Base-by-base conservation (phyloP, 768 basidiomycete genomes). In the Gymnopilus dilepis region DNA sequence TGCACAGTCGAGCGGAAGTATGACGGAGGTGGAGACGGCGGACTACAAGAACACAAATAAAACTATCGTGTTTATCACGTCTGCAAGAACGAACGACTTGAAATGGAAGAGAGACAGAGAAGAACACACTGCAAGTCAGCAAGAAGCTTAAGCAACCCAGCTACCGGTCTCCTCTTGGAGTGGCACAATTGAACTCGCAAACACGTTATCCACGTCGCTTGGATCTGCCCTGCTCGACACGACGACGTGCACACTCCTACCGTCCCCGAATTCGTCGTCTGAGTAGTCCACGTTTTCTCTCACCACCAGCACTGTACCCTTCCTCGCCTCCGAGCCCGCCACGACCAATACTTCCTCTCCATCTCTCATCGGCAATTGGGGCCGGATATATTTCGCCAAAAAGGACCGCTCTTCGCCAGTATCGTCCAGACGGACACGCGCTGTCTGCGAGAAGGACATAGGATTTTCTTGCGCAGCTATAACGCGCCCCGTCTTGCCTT, bases 321-420 rank as follows among this genome's bases (percentile, higher is more conserved):
- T 81, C 37, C 22, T 28, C 6, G 26, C 2, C 1, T 72, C 62
- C 19, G 67, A 59, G 0, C 84, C 86, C 5, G 77, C 76, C 55
- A 87, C 71, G 21, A 80, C 77, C 41, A 89, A 61, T 5, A 85
- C 88, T 38, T 78, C 78, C 42, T 87, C 82, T 7, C 78, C 80
- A 48, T 60, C 68, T 40, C 67, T 65, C 17, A 56, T 67, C 9
- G 76, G 76, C 41, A 65, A 56, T 30, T 72, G 67, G 17, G 77
- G 73, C 3, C 61, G 53, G 45, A 79, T 69, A 63, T 72, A 79
- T 48, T 70, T 63, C 24, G 69, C 67, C 4, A 70, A 40, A 24
- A 79, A 55, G 43, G 65, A 72, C 22, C 72, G 67, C 57, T 73
- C 67, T 40, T 71, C 72, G 21, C 64, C 60, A 8, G 56, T 65